Percentiles rank a stretch among this genome's conserved stretches.
Conservation (phyloP, 805 yeast species). For the Wickerhamomyces sydowiorum region DNA sequence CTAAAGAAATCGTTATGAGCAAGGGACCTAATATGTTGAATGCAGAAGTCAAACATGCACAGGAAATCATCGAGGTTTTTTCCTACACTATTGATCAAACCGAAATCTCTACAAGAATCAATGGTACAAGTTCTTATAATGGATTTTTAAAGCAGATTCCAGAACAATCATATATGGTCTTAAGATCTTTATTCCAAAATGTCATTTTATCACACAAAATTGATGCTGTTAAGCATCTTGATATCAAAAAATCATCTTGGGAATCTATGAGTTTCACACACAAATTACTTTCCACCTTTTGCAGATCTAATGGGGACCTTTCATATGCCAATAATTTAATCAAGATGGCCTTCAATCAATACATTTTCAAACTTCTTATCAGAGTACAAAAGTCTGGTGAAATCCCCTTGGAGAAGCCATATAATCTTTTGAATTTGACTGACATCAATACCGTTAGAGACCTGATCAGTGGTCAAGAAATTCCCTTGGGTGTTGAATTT, state of each 20-base stretch:
- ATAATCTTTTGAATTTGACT: background rate
- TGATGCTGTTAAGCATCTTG: no score
- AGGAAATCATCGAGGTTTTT: conserved; percentile 13
- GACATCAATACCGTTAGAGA: no score
- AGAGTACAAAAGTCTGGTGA: background rate
- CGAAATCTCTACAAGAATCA: conserved; percentile 54
- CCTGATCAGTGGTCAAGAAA: no score
- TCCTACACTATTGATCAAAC: conserved; percentile 50
- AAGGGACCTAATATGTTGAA: background rate
- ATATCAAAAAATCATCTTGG: background rate
- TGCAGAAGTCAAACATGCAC: background rate
- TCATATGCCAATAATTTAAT: no score
- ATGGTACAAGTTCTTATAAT: conserved; percentile 26
- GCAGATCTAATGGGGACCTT: background rate
- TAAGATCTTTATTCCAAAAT: conserved; percentile 24
- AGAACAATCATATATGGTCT: conserved; percentile 32
- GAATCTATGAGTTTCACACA: background rate
- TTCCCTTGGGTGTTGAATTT: background rate
- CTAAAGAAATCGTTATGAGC: no score
- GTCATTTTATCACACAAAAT: conserved; percentile 1
- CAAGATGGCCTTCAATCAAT: background rate
- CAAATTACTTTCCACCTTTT: no score
- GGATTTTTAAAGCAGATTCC: conserved; percentile 28
- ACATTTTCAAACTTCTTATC: background rate
- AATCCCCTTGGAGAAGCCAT: background rate